Evolutionary conservation across 192 early-diverging fungal genomes (phyloP).

Genomic region (Podila verticillata): DNA sequence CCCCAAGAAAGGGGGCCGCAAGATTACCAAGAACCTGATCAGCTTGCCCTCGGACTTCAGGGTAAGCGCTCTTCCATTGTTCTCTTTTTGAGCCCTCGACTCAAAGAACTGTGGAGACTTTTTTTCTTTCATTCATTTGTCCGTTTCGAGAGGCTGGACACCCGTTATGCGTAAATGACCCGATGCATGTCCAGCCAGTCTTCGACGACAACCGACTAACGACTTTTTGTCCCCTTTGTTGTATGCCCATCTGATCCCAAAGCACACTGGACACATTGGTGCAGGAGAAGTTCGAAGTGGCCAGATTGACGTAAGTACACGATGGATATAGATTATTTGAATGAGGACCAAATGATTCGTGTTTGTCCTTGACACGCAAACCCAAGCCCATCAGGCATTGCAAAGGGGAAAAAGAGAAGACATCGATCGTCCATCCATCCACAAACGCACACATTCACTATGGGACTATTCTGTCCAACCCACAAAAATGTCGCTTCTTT

Average conservation of each 20-base stretch:
- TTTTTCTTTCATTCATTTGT: neutral
- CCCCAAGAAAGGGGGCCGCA: slow-evolving; percentile 28
- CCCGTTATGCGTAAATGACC: no score
- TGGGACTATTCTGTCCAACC: no score
- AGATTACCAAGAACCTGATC: slow-evolving; percentile 45
- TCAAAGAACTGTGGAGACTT: neutral
- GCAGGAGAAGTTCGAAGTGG: slow-evolving; percentile 55
- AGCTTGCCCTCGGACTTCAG: slow-evolving; percentile 46
- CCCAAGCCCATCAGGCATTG: neutral
- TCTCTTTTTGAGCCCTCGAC: neutral
- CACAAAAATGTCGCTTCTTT: no score
- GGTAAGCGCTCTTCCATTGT: slow-evolving; percentile 9
- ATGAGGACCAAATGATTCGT: neutral
- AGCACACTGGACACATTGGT: slow-evolving; percentile 54
- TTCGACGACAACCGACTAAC: no score
- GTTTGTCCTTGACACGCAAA: neutral
- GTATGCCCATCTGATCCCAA: slow-evolving; percentile 12
- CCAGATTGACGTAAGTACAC: slow-evolving; percentile 47
- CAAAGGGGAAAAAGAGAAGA: no score
- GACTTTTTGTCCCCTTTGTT: slow-evolving; percentile 11
- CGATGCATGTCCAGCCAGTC: no score
- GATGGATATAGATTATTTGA: neutral
- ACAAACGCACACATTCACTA: no score
- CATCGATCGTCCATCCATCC: no score
- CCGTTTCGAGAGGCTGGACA: neutral